Evolutionary conservation across 106 monocot species (phyloP).

Genomic region (Dendrobium nobile): DNA sequence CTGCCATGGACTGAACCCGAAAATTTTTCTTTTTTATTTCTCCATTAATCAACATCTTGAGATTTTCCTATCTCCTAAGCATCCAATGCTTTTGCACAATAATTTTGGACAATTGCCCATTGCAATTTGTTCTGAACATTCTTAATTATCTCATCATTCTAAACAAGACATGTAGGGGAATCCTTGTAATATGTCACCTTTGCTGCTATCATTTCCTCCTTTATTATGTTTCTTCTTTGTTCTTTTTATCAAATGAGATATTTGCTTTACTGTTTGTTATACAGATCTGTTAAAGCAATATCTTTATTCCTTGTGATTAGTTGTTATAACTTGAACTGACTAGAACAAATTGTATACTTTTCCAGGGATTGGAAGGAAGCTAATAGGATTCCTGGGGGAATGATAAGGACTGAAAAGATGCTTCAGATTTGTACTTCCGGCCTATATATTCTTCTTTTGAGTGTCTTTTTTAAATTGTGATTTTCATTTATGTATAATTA

Average conservation of each 20-base stretch:
- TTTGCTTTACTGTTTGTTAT: background rate
- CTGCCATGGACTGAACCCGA: too few species aligned
- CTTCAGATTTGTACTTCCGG: conserved; percentile 1
- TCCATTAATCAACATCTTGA: background rate
- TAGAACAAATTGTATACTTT: background rate
- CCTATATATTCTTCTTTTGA: background rate
- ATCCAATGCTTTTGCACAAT: background rate
- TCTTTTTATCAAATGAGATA: background rate
- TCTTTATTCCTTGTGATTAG: background rate
- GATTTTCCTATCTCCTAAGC: background rate
- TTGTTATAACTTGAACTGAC: background rate
- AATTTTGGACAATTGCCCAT: background rate
- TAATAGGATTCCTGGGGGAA: background rate
- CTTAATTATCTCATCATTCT: background rate
- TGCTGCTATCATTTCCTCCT: background rate
- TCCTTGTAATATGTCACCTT: background rate
- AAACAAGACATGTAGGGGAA: background rate
- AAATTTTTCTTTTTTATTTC: background rate
- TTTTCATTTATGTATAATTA: background rate
- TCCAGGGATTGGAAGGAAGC: conserved; percentile 4
- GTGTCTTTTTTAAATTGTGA: background rate
- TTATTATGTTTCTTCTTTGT: conserved; percentile 1
- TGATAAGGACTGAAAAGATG: background rate
- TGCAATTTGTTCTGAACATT: background rate
- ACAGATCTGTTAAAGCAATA: background rate